Evolutionary conservation across 2,329 filamentous ascomycete genomes (phyloP), one percentile per base, ranked within the genome.

Genomic region (Colletotrichum sublineola): DNA sequence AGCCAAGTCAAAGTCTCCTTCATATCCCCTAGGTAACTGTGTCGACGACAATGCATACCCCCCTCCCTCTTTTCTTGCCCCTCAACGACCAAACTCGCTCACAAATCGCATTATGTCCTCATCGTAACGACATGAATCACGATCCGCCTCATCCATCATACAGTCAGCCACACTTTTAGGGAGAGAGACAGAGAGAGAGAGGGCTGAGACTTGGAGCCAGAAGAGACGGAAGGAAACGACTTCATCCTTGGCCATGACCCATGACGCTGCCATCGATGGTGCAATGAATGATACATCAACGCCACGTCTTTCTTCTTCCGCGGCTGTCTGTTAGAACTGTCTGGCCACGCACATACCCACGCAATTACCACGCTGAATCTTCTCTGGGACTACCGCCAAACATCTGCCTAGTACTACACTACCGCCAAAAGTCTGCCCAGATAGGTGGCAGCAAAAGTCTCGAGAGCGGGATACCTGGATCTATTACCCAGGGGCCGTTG

Each of bases 221-320:
- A 36, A 29, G 20, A 36, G 44, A 36, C 18, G 24, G 44, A 6
- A 38, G 36, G 11, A 5, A 18, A 33, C 50, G 29, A 53, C 29
- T 33, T 53, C 58, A 50, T 29, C 55, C 55, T 50, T 24, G 40
- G 24, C 68, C 56, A 48, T 29, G 55, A 38, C 31, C 42, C 53
- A 57, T 44, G 53, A 58, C 64, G 20, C 57, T 15, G 33, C 57
- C 58, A 60, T 20, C n/a, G 58, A 68, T 71, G 69, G 69, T 60
- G 69, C 57, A 58, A 71, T 68, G 50, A 58, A 71, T 68, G 52
- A 38, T 63, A 44, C 69, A 68, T 72, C 53, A 29, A 60, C 65
- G 69, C 65, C 69, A 64, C 60, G 20, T 31, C 33, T 62, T 72
- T 58, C 58, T 68, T 68, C 57, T 68, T 63, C 33, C 38, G 38